phyloP scores from a whole-genome alignment of 148 eudicot genomes.

The Rhododendron molle region DNA sequence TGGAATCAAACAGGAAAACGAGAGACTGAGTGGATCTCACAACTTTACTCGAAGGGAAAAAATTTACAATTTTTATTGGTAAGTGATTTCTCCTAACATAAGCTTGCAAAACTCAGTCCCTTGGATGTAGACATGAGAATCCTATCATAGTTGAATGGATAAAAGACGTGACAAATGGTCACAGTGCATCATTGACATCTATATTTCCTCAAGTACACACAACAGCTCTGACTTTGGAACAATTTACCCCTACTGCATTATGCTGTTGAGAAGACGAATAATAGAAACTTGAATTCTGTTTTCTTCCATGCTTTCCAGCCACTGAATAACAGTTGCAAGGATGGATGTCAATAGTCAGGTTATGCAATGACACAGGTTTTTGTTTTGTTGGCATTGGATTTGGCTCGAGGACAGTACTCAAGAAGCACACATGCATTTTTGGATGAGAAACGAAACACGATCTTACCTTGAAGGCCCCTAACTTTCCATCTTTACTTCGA shows the following conservation, averaged over 20 bases:
- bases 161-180: background rate
- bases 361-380: background rate
- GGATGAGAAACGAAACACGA: background rate
- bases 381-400: background rate
- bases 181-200: background rate
- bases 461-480: conserved; percentile 89
- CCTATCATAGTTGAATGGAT: background rate
- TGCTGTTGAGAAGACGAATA: background rate
- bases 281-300: background rate
- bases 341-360: background rate
- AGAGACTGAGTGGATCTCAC: background rate
- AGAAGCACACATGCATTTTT: background rate
- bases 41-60: background rate
- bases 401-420: background rate
- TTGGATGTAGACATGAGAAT: background rate
- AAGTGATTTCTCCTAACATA: background rate
- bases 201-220: background rate
- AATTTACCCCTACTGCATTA: background rate
- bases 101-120: background rate
- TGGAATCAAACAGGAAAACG: background rate
- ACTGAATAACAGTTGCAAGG: background rate
- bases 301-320: background rate
- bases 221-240: background rate
- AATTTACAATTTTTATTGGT: background rate
- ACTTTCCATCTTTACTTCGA: conserved; percentile 78